Percentiles rank a stretch among this genome's conserved stretches.
phyloP scores from a whole-genome alignment of 2,329 filamentous ascomycete species.

The Cladosporium oxysporum region DNA sequence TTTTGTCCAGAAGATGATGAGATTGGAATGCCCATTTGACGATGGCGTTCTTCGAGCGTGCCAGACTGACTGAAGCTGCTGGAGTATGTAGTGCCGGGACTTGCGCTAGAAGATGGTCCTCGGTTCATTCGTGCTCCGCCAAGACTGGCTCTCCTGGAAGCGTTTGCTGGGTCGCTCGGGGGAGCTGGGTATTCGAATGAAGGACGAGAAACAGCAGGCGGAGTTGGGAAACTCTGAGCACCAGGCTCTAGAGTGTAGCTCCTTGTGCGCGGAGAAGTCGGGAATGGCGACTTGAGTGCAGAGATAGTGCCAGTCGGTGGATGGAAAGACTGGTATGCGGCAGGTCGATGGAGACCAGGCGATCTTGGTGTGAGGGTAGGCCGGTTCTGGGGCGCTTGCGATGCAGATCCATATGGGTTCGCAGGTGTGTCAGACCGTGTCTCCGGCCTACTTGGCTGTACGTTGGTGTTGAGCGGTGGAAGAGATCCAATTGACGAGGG shows the following conservation, averaged over 20 bases:
- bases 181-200: conserved; percentile 25
- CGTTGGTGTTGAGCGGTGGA: conserved; percentile 36
- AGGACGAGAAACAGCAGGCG: conserved; percentile 41
- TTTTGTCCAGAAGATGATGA: conserved; percentile 47
- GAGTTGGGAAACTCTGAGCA: conserved; percentile 50
- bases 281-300: conserved; percentile 52
- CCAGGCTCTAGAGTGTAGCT: conserved; percentile 48
- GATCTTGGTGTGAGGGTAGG: conserved; percentile 62
- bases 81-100: conserved; percentile 51
- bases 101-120: conserved; percentile 40
- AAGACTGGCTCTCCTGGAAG: conserved; percentile 42
- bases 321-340: conserved; percentile 51
- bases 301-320: conserved; percentile 50
- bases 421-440: background rate
- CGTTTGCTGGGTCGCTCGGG: conserved; percentile 36
- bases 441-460: background rate
- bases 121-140: conserved; percentile 28
- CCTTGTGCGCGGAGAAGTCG: conserved; percentile 37
- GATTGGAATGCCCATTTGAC: conserved; percentile 47
- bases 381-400: conserved; percentile 31
- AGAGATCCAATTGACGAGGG: conserved; percentile 39
- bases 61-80: conserved; percentile 19
- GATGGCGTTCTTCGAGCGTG: conserved; percentile 27
- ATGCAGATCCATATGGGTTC: background rate
- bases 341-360: conserved; percentile 52